Conservation (phyloP, 331 rosid species). For the Malus hybrid region DNA sequence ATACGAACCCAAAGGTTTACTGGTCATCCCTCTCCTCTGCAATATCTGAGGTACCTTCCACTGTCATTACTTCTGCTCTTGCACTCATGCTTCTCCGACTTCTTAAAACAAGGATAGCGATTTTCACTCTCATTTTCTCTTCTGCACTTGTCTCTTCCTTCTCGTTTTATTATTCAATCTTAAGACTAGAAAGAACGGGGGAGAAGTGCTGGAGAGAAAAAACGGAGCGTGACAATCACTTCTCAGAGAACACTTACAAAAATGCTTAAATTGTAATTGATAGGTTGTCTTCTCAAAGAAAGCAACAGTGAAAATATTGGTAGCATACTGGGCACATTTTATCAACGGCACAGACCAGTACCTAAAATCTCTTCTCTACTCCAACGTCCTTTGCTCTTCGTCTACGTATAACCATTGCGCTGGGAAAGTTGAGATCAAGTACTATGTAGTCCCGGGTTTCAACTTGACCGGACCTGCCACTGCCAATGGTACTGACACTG, state of each 20-base stretch:
- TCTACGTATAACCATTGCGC: conserved; percentile 56
- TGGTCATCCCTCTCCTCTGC: conserved; percentile 90
- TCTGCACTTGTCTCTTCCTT: no score
- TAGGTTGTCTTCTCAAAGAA: conserved; percentile 77
- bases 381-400: conserved; percentile 76
- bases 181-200: no score
- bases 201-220: no score
- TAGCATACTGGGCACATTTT: conserved; percentile 79
- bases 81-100: neutral
- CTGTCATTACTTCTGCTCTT: neutral
- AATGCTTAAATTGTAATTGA: neutral
- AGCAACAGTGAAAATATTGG: conserved; percentile 73
- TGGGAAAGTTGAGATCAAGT: conserved; percentile 88
- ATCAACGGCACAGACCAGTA: conserved; percentile 57
- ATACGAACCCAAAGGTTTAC: conserved; percentile 44
- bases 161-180: no score
- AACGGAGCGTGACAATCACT: no score
- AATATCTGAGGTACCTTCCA: conserved; percentile 66
- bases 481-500: conserved; percentile 36
- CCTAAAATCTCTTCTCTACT: conserved; percentile 69
- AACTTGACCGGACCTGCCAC: conserved; percentile 69
- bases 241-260: neutral
- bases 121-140: no score
- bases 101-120: neutral
- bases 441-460: conserved; percentile 74